phyloP scores from a whole-genome alignment of 805 yeast genomes.

The Zygosaccharomyces gambellarensis region DNA sequence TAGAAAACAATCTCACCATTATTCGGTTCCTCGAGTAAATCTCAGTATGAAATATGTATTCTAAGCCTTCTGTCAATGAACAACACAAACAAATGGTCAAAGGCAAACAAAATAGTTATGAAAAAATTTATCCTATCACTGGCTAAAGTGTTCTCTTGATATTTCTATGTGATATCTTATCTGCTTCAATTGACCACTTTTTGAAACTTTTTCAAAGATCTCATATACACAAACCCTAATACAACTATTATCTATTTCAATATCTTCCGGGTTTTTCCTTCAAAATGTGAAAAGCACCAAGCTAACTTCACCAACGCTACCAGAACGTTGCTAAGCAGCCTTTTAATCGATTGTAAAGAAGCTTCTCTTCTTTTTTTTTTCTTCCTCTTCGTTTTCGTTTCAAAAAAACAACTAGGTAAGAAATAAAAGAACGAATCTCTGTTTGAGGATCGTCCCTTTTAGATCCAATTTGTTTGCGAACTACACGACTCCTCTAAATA shows the following conservation, averaged over 20 bases:
- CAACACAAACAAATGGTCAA: background rate
- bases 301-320: slow-evolving; percentile 1
- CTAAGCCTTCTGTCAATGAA: background rate
- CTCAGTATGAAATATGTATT: slow-evolving; percentile 2
- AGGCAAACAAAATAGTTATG: background rate
- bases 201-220: background rate
- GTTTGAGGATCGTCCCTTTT: background rate
- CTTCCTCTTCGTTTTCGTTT: background rate
- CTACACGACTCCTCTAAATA: background rate
- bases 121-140: no score
- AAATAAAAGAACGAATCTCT: background rate
- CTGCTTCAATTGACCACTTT: no score
- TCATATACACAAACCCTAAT: background rate
- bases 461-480: background rate
- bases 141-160: no score
- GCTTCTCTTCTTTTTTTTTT: background rate
- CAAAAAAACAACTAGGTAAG: background rate
- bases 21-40: background rate
- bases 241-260: background rate
- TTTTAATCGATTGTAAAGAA: background rate
- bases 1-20: slow-evolving; percentile 7
- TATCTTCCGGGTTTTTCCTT: background rate
- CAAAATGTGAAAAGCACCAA: background rate
- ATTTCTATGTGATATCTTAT: no score
- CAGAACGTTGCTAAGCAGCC: slow-evolving; percentile 1